A percentile compares a stretch with the other conserved stretches of the same genome.
phyloP scores from a whole-genome alignment of 1,284 basidiomycete species.

The Papiliotrema nemorosa region DNA sequence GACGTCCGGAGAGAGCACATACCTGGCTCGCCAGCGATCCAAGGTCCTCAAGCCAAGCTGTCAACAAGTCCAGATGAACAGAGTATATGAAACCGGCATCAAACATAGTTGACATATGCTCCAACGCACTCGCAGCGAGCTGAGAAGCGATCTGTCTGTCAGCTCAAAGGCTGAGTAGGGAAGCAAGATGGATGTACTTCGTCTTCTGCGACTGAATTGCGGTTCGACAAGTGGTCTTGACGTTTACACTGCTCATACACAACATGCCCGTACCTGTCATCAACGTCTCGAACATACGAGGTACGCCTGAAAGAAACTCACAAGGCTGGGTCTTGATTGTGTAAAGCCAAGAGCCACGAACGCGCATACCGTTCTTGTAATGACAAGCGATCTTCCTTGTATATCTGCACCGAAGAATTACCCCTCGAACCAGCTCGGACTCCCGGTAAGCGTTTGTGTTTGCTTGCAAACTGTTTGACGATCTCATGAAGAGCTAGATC shows the following conservation, averaged over 20 bases:
- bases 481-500: constrained; percentile 33
- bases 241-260: constrained; percentile 36
- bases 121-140: constrained; percentile 15
- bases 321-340: constrained; percentile 56
- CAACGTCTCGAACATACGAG: background rate
- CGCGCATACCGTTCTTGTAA: constrained; percentile 57
- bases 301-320: constrained; percentile 45
- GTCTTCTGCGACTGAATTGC: background rate
- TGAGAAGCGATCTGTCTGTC: background rate
- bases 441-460: constrained; percentile 56
- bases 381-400: constrained; percentile 62
- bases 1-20: too few relatives aligned
- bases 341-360: constrained; percentile 63
- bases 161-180: background rate
- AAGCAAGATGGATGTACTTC: background rate
- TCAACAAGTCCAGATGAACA: constrained; percentile 61
- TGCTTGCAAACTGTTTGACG: constrained; percentile 35
- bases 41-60: constrained; percentile 60
- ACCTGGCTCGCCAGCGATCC: constrained; percentile 24
- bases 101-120: constrained; percentile 24
- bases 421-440: constrained; percentile 54
- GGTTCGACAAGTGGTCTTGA: background rate
- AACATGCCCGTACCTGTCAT: constrained; percentile 20
- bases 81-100: constrained; percentile 56
- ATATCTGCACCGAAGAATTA: constrained; percentile 49